phyloP scores from a whole-genome alignment of 2,329 filamentous ascomycete species.

The Fusarium lateritium region DNA sequence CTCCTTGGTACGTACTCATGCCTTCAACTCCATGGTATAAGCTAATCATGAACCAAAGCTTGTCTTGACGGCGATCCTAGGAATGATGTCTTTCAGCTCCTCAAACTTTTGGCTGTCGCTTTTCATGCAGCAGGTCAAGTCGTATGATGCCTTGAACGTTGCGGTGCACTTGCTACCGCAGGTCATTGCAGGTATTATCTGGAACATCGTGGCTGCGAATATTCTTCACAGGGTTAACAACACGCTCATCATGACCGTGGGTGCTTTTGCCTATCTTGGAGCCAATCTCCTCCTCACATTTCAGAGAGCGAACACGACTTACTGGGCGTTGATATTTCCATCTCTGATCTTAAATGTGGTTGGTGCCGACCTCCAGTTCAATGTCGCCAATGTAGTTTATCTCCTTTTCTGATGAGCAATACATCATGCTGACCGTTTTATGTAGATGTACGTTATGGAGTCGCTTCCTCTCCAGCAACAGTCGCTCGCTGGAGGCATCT shows the following conservation, averaged over 20 bases:
- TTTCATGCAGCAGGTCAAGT: slow-evolving; percentile 73
- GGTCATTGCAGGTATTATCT: slow-evolving; percentile 72
- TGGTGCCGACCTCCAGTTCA: slow-evolving; percentile 79
- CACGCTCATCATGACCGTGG: slow-evolving; percentile 69
- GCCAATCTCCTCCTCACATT: slow-evolving; percentile 68
- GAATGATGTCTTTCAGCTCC: slow-evolving; percentile 74
- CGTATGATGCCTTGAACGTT: slow-evolving; percentile 68
- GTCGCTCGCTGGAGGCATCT: slow-evolving; percentile 76
- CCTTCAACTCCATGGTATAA: neutral
- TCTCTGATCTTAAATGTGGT: slow-evolving; percentile 72
- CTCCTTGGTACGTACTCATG: slow-evolving; percentile 64
- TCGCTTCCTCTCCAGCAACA: slow-evolving; percentile 74
- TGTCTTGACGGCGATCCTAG: slow-evolving; percentile 69
- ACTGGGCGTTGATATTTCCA: slow-evolving; percentile 78
- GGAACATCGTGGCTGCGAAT: slow-evolving; percentile 74
- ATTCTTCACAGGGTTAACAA: slow-evolving; percentile 76
- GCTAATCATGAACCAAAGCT: slow-evolving; percentile 56
- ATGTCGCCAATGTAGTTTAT: slow-evolving; percentile 74
- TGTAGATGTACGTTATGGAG: slow-evolving; percentile 77
- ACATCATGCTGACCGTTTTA: slow-evolving; percentile 9
- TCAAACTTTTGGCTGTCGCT: slow-evolving; percentile 75
- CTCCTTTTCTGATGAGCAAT: neutral
- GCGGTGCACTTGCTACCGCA: slow-evolving; percentile 77
- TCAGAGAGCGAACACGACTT: slow-evolving; percentile 67
- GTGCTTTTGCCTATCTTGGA: slow-evolving; percentile 57